Base-by-base conservation (phyloP, 2,329 filamentous ascomycete genomes). In the Aciculosporium take region DNA sequence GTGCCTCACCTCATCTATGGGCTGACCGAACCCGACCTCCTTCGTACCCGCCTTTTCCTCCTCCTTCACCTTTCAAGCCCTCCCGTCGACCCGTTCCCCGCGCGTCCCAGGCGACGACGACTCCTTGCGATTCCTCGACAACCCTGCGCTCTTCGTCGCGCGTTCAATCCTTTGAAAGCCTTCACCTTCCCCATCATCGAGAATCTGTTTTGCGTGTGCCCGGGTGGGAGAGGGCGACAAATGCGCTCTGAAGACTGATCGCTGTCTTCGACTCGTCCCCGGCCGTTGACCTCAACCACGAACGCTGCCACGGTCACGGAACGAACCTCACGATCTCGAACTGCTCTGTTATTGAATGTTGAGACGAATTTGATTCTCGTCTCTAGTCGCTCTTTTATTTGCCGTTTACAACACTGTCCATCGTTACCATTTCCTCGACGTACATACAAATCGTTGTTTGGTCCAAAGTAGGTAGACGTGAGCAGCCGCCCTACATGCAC, bases 341-440 rank as follows among this genome's bases (percentile, higher is more conserved):
- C 39, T 42, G 23, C 32, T 33, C 18, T 47, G 48, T 47, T 51
- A 38, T 34, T 46, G 48, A 47, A 53, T 53, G 49, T 48, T 50
- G 31, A 33, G 31, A 42, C 51, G 33, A 49, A 47, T 44, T 46
- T 39, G 43, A 55, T 57, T 56, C n/a, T 64, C 63, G 64, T 67
- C 65, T 56, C 65, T 56, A 62, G 62, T 63, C 66, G 54, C 65
- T 68, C 65, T 47, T 66, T 67, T 66, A 53, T 48, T 23, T 18
- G 30, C 10, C 5, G 24, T 41, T 20, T 30, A 7, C 23, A 25
- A 33, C 15, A 33, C 23, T 21, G 31, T 35, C 36, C 17, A 32
- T 43, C 40, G 20, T 36, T 40, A 28, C 13, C 34, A 25, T 17
- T 36, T 39, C 39, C 33, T 29, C 42, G 28, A 29, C 40, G 39